Evolutionary conservation across 2,329 filamentous ascomycete genomes (phyloP).

Genomic region (Helotiales sp.): DNA sequence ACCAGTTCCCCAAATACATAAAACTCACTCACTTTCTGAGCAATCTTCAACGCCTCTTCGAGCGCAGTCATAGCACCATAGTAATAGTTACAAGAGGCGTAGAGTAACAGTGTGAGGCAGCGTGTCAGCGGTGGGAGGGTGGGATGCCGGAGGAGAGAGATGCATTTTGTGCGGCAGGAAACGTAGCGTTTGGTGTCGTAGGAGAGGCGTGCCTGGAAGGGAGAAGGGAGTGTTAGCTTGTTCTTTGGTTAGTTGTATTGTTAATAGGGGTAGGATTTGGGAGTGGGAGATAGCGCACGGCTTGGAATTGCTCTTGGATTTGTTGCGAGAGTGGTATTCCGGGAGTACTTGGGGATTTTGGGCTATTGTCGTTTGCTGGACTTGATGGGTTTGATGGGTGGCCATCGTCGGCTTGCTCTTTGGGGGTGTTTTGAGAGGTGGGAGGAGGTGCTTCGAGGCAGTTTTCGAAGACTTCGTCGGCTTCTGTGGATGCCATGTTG

Average conservation of each 20-base stretch:
- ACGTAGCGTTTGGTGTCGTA: conserved; percentile 3
- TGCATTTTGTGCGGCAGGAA: background rate
- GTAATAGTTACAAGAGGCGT: background rate
- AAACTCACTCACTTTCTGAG: too few relatives aligned
- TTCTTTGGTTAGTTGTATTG: too few relatives aligned
- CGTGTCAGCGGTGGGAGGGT: background rate
- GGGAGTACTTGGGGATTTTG: background rate
- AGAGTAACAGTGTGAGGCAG: background rate
- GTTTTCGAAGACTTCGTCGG: background rate
- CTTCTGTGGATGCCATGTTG: background rate
- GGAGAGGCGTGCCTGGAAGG: background rate
- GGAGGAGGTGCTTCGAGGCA: background rate
- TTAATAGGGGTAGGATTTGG: too few relatives aligned
- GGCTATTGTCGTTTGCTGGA: background rate
- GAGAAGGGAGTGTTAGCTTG: background rate
- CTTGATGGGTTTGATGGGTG: background rate
- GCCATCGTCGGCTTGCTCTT: background rate
- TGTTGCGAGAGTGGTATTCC: background rate
- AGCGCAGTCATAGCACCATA: background rate
- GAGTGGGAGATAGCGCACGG: background rate
- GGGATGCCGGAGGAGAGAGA: conserved; percentile 1
- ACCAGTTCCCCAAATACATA: too few relatives aligned
- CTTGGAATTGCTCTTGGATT: background rate
- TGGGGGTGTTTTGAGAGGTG: background rate
- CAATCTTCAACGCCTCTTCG: background rate